Evolutionary conservation across 768 basidiomycete species (phyloP), one percentile per base, ranked within the genome.

Genomic region (Kondoa malvinella): DNA sequence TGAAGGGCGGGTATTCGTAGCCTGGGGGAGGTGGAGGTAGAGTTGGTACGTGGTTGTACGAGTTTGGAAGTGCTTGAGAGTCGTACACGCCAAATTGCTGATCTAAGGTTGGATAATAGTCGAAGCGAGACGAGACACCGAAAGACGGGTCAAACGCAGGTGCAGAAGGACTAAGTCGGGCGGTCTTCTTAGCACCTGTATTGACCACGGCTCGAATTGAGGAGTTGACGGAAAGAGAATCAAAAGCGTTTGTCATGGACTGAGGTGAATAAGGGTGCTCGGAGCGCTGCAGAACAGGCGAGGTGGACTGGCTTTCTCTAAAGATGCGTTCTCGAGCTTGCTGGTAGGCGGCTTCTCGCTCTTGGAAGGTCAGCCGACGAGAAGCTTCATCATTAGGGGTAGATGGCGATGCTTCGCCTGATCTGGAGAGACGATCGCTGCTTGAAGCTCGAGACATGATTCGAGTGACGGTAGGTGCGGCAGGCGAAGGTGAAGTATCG

Each of bases 311-410:
- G 60, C 30, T 67, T 61, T 25, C 21, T 50, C 40, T 66, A 57
- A 74, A 74, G 69, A 74, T 74, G 25, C 73, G 72, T 57, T 71
- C 69, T 34, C 73, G 57, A 0, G 73, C 73, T 57, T 74, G 69
- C 57, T 72, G 70, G 70, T 74, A 74, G 4, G 72, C 72, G 34
- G 71, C 72, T 50, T 74, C 73, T 27, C 73, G 69, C 64, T 74
- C 71, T 56, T 73, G 68, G 25, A 74, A 67, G 14, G 72, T 74
- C 26, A 71, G 31, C 4, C 70, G 70, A 2, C 59, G 34, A 2
- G 71, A 65, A 0, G 64, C 65, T 1, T 63, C 60, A 3, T 68
- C 64, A 33, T 56, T 58, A 2, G 64, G 68, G 40, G 61, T 59
- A 16, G 70, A 71, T 50, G n/a, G n/a, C n/a, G n/a, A n/a, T n/a